Percentiles rank a stretch among this genome's conserved stretches.
phyloP scores from a whole-genome alignment of 78 protist genomes.

The Emiliania huxleyi region DNA sequence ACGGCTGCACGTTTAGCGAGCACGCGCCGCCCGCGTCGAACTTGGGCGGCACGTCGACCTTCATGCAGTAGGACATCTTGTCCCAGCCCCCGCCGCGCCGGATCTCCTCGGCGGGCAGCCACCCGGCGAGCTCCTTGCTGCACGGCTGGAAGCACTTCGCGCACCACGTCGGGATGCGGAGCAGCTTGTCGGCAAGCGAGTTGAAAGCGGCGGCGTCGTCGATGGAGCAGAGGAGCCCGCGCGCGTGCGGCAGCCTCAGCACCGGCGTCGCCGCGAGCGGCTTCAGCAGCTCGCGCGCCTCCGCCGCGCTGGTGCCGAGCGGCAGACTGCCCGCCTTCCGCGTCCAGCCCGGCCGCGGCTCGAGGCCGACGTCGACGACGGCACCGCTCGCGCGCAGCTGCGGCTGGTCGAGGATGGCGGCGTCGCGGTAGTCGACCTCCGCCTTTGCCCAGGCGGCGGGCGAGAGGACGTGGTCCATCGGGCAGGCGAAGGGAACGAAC shows the following conservation, averaged over 20 bases:
- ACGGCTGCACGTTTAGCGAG: too few species aligned
- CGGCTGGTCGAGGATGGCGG: background rate
- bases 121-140: background rate
- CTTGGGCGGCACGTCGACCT: too few species aligned
- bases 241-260: slow-evolving; percentile 2
- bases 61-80: too few species aligned
- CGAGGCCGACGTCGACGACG: background rate
- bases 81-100: background rate
- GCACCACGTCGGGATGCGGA: background rate
- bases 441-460: background rate
- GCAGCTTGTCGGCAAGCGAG: background rate
- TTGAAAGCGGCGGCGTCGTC: background rate
- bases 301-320: background rate
- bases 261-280: background rate
- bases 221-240: background rate
- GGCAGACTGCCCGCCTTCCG: background rate
- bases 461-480: slow-evolving; percentile 19
- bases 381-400: background rate
- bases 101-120: background rate
- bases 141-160: background rate
- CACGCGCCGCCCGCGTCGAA: too few species aligned
- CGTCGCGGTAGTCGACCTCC: background rate
- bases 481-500: background rate
- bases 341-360: background rate
- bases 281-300: background rate